Evolutionary conservation across 441 rosid species (phyloP).

Genomic region (Corymbia citriodora): DNA sequence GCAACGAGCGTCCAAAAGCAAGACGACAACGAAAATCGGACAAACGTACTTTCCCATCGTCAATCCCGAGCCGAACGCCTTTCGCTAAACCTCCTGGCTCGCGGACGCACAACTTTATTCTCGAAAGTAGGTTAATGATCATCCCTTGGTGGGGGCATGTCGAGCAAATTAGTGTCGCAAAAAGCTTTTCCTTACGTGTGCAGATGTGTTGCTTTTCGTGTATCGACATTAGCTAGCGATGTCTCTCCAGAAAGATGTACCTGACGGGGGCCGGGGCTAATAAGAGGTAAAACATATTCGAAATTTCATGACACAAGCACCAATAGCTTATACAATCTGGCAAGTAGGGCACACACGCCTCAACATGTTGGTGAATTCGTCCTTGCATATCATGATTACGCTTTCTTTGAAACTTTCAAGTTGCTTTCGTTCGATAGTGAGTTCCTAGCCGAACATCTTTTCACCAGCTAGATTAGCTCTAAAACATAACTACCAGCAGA

Average conservation of each 20-base stretch:
- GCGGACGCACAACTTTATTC: not conserved
- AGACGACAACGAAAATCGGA: not conserved
- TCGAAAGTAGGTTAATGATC: not conserved
- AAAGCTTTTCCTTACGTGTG: not conserved
- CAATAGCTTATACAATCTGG: not conserved
- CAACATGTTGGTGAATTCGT: not conserved
- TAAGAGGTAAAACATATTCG: not conserved
- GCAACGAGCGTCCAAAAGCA: not conserved
- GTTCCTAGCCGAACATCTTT: not conserved
- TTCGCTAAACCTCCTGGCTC: not conserved
- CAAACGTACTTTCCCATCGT: not conserved
- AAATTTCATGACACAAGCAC: not conserved
- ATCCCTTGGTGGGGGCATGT: not conserved
- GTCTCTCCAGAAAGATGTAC: not conserved
- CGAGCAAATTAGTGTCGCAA: not conserved
- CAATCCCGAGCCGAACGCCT: not conserved
- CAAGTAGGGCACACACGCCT: not conserved
- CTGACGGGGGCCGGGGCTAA: not conserved
- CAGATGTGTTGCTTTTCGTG: not conserved
- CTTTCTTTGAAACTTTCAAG: not conserved
- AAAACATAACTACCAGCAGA: not conserved
- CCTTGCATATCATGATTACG: not conserved
- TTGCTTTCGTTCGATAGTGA: not conserved
- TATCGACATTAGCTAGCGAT: not conserved
- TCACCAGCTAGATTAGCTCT: not conserved